Conservation (phyloP, 257 asterid genomes). For the Primulina tabacum region DNA sequence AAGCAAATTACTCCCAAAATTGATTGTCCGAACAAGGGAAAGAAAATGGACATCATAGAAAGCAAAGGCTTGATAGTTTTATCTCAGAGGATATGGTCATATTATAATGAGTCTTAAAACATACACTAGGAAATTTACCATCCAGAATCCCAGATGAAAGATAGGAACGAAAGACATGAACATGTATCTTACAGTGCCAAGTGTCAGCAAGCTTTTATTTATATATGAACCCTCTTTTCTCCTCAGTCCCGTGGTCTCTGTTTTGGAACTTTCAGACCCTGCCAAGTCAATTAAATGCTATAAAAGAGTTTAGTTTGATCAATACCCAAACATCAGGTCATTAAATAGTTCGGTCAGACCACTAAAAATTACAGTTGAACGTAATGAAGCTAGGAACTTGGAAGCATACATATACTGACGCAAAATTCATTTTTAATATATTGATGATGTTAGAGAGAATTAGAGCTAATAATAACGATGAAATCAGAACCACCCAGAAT, state of each 20-base stretch:
- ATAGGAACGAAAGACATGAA: slow-evolving; percentile 19
- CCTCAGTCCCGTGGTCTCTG: slow-evolving; percentile 74
- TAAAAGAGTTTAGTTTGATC: slow-evolving; percentile 45
- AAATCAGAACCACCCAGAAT: slow-evolving; percentile 5
- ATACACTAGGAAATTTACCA: slow-evolving; percentile 15
- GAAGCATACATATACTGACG: slow-evolving; percentile 4
- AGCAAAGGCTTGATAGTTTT: slow-evolving; percentile 19
- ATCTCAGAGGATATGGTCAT: slow-evolving; percentile 9
- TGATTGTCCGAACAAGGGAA: neutral
- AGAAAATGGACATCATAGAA: neutral
- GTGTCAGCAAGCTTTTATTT: slow-evolving; percentile 74
- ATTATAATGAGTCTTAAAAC: slow-evolving; percentile 11
- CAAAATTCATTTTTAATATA: slow-evolving; percentile 4
- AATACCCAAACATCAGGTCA: slow-evolving; percentile 26
- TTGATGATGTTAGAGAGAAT: neutral
- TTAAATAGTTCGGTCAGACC: slow-evolving; percentile 11
- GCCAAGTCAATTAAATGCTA: slow-evolving; percentile 90
- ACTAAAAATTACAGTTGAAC: slow-evolving; percentile 13
- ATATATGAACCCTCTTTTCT: slow-evolving; percentile 84
- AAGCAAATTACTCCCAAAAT: neutral
- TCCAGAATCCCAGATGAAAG: slow-evolving; percentile 22
- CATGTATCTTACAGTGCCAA: slow-evolving; percentile 72
- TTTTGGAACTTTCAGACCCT: slow-evolving; percentile 88
- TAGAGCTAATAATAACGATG: neutral
- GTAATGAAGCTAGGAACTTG: slow-evolving; percentile 14